Percentiles rank a stretch among this genome's conserved stretches.
Conservation (phyloP, 192 early-diverging fungal genomes). For the Borealophlyctis nickersoniae region DNA sequence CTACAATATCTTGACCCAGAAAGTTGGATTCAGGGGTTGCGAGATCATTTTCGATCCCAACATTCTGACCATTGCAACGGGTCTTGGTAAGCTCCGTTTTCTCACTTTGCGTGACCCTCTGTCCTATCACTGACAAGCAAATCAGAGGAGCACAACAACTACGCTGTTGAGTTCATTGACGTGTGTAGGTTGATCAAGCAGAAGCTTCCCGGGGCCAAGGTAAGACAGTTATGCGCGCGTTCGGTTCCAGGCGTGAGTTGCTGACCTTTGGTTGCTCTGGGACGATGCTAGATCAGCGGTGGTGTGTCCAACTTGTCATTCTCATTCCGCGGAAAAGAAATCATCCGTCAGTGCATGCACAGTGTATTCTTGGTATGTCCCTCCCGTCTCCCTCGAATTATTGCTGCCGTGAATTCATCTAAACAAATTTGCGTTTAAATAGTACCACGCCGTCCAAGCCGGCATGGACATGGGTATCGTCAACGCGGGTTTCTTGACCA, state of each 20-base stretch:
- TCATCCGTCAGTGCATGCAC: slow-evolving; percentile 92
- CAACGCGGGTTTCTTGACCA: slow-evolving; percentile 92
- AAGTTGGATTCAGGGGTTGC: slow-evolving; percentile 79
- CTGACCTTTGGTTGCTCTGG: too few species aligned
- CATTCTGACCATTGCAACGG: slow-evolving; percentile 94
- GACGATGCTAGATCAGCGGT: slow-evolving; percentile 67
- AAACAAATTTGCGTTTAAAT: not conserved
- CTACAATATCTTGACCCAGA: slow-evolving; percentile 81
- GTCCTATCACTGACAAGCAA: not conserved
- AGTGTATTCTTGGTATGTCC: slow-evolving; percentile 72
- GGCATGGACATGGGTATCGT: slow-evolving; percentile 99
- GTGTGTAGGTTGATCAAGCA: slow-evolving; percentile 71
- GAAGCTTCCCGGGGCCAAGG: slow-evolving; percentile 79
- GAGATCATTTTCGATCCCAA: slow-evolving; percentile 91
- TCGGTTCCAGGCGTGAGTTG: too few species aligned
- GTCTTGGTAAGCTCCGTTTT: slow-evolving; percentile 44
- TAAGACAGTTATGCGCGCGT: too few species aligned
- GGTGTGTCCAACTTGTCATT: slow-evolving; percentile 98
- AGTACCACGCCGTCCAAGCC: slow-evolving; percentile 73
- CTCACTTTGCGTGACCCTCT: not conserved
- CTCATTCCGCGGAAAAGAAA: slow-evolving; percentile 94
- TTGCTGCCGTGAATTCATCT: too few species aligned
- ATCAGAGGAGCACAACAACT: slow-evolving; percentile 93
- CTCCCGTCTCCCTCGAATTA: too few species aligned
- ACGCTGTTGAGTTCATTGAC: slow-evolving; percentile 91